Evolutionary conservation across 257 asterid genomes (phyloP), one percentile per base, ranked within the genome.

Genomic region (Coffea canephora): DNA sequence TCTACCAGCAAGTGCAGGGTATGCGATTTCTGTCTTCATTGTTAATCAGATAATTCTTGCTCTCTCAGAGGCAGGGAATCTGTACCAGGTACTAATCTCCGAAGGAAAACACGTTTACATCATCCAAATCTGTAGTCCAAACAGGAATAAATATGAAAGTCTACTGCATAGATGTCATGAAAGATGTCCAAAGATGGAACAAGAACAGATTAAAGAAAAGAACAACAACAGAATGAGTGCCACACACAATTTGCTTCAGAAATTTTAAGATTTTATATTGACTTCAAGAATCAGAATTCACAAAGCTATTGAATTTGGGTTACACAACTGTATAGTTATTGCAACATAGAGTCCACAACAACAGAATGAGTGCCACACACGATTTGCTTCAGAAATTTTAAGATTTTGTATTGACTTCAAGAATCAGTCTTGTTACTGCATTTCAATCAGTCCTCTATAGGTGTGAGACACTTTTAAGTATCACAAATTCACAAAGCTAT

Each of bases 11-110:
- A 61, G 80, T 39, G 96, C 92, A 34, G 97, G 96, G 0, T 81
- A 79, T 77, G 97, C 96, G 18, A 80, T 87, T 71, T 88, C 96
- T 73, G 92, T 90, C 25, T 91, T 90, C 77, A 83, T 89, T 52
- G 87, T 93, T 25, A 89, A 93, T 81, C 98, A 90, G 61, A 88
- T 89, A 1, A 88, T 93, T 80, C 93, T 94, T 83, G 98, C 97
- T 65, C 82, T 94, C 25, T 88, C 97, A 64, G 91, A 89, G 67
- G 75, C 90, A 10, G 96, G 94, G 78, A 34, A 82, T 6, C 74
- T 91, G 75, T 89, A 88, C 84, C 97, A 91, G 96, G 98, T 94
- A 82, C 50, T 13, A 3, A 25, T 69, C 45, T 77, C 6, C 73
- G 49, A 25, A 43, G 67, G 18, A 3, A 48, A 73, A 21, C 59